phyloP scores from a whole-genome alignment of 2,329 filamentous ascomycete genomes.

The Decorospora gaudefroyi region DNA sequence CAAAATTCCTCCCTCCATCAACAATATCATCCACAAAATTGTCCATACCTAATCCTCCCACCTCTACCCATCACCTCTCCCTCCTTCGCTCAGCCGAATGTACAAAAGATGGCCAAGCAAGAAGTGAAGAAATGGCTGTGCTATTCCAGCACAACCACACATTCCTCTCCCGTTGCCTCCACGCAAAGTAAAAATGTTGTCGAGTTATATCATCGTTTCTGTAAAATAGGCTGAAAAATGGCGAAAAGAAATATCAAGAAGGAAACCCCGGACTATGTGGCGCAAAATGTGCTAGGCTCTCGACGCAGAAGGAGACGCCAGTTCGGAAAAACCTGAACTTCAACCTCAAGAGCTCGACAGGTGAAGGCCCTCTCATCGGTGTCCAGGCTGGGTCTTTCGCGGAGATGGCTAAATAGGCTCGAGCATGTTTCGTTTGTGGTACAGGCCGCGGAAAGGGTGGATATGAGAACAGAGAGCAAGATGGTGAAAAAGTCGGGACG shows the following conservation, averaged over 20 bases:
- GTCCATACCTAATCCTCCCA: too few species aligned
- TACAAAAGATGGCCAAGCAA: not conserved
- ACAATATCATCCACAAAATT: too few species aligned
- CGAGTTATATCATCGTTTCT: constrained; percentile 26
- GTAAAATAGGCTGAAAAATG: constrained; percentile 16
- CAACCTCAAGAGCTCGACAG: constrained; percentile 47
- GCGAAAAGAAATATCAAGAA: constrained; percentile 15
- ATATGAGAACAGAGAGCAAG: constrained; percentile 13
- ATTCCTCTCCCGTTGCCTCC: not conserved
- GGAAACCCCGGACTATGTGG: constrained; percentile 5
- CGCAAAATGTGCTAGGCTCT: constrained; percentile 36
- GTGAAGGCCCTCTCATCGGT: constrained; percentile 51
- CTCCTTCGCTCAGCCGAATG: not conserved
- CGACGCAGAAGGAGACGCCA: constrained; percentile 37
- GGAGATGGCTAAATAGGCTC: constrained; percentile 47
- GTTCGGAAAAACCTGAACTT: constrained; percentile 43
- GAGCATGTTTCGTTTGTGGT: constrained; percentile 41
- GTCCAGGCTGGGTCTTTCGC: constrained; percentile 38
- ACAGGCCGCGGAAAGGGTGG: constrained; percentile 37
- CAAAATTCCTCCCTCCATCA: too few species aligned
- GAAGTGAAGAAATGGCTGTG: too few species aligned
- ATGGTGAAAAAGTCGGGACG: constrained; percentile 9
- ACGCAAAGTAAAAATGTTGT: constrained; percentile 10
- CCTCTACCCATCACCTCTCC: too few species aligned
- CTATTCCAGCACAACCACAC: not conserved